Base-by-base conservation (phyloP, 2,329 filamentous ascomycete species). In the Arachnomyces sp. region DNA sequence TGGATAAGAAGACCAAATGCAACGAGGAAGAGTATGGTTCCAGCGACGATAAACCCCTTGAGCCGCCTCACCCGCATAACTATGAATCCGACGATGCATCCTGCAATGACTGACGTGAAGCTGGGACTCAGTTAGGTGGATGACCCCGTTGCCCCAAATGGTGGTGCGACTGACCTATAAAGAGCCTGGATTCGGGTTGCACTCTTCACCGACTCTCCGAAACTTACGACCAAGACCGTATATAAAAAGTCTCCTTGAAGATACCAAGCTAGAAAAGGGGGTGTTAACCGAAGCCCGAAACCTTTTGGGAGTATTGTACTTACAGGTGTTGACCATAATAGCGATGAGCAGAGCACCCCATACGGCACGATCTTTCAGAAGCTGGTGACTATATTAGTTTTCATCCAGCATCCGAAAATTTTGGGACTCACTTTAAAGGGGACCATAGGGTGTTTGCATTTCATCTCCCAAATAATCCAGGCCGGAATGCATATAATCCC, bases 161-260 rank as follows among this genome's bases (percentile, higher is more conserved):
- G 12, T 16, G 17, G 33, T 15, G 15, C 7, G 4, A 14, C 15
- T 40, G 30, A 46, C 43, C 43, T 71, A 67, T 81, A 83, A 1
- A 82, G 65, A 0, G 73, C 76, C 1, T 66, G 63, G 44, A 82
- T 72, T 12, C 78, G 72, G 0, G 76, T 80, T 2, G 79, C 78
- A 7, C 64, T 65, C 36, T 62, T 65, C 47, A 75, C 56, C 37
- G 67, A 72, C 46, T 81, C 77, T 55, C 79, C 67, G 49, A 82
- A 82, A 28, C 70, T 71, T 13, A 82, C 74, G 8, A 72, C 55
- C 1, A 82, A 69, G 1, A 82, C 72, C 0, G 78, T 79, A 60
- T 73, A 82, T 2, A 83, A 67, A 55, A 74, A 82, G 52, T 81
- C 74, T 15, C 72, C 75, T 56, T 82, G 79, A 58, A 81, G 67